These are phyloP conservation scores for Syncephalastrum racemosum DNA, from an alignment of 371 early-diverging fungal genomes.

Conservation along the genomic window DNA sequence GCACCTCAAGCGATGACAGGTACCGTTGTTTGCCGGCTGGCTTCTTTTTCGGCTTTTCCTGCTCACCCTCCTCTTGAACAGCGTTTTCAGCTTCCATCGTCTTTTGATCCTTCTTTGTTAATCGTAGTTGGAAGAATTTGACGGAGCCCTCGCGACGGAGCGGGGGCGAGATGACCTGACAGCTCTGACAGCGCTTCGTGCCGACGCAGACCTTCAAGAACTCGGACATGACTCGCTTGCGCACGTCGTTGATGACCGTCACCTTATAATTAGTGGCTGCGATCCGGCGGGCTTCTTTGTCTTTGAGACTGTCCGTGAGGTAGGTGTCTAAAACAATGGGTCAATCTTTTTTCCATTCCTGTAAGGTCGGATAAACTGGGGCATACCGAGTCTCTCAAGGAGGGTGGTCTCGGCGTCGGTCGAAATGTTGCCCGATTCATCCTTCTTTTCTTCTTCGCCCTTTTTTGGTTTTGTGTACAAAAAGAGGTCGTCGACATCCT, in stretches of 20 bases:
- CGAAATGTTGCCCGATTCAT: conserved; percentile 19
- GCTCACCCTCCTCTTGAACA: conserved; percentile 3
- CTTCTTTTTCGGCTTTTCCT: conserved; percentile 17
- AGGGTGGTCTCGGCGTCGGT: conserved; percentile 32
- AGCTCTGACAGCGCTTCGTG: conserved; percentile 75
- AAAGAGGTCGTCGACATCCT: conserved; percentile 66
- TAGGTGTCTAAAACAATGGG: conserved; percentile 25
- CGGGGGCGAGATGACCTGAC: conserved; percentile 77
- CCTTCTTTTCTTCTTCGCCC: conserved; percentile 36
- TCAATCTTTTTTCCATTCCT: not conserved
- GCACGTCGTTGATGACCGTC: conserved; percentile 72
- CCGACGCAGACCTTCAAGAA: conserved; percentile 63
- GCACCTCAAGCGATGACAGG: conserved; percentile 82
- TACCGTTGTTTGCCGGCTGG: conserved; percentile 48
- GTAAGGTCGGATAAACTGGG: no score
- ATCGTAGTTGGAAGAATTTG: conserved; percentile 85
- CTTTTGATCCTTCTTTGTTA: conserved; percentile 69
- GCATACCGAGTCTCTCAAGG: no score
- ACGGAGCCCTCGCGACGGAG: conserved; percentile 83
- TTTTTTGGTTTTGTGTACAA: conserved; percentile 41
- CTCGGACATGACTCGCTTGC: conserved; percentile 74
- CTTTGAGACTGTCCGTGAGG: conserved; percentile 30
- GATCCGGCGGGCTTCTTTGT: conserved; percentile 29
- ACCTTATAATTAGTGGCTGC: conserved; percentile 63
- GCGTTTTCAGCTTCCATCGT: conserved; percentile 64